These are phyloP conservation scores for Pisolithus orientalis DNA, from an alignment of 768 basidiomycete genomes.

Conservation along the genomic window DNA sequence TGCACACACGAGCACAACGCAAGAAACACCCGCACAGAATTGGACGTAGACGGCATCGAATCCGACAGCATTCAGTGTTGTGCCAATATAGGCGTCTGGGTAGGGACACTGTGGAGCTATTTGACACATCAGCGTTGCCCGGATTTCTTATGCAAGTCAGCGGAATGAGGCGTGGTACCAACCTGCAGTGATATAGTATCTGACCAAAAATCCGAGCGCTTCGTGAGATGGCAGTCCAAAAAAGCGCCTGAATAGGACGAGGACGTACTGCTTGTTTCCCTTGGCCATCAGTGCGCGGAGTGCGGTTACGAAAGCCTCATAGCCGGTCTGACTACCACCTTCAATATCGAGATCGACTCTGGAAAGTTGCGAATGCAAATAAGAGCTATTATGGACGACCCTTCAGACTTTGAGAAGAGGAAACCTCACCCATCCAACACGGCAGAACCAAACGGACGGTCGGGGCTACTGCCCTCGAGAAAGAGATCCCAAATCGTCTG, in stretches of 20 bases:
- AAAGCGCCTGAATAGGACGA: background rate
- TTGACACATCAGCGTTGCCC: background rate
- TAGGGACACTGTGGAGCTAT: slow-evolving; percentile 40
- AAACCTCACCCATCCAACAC: slow-evolving; percentile 59
- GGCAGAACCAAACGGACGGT: slow-evolving; percentile 66
- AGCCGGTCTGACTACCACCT: slow-evolving; percentile 31
- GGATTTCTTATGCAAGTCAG: background rate
- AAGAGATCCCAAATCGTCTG: slow-evolving; percentile 65
- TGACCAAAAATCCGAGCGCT: slow-evolving; percentile 7
- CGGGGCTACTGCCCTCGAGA: slow-evolving; percentile 54
- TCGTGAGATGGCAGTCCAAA: background rate
- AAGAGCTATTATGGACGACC: no score
- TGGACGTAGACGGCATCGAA: slow-evolving; percentile 50
- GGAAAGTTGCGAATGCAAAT: background rate
- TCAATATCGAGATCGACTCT: slow-evolving; percentile 45
- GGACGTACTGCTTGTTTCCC: slow-evolving; percentile 22
- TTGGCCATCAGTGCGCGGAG: slow-evolving; percentile 23
- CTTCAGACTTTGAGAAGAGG: background rate
- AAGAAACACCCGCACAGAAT: slow-evolving; percentile 29
- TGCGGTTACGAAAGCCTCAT: slow-evolving; percentile 24
- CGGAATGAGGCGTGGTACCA: background rate
- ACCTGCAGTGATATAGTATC: slow-evolving; percentile 41
- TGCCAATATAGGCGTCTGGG: slow-evolving; percentile 41
- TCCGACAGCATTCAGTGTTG: slow-evolving; percentile 34
- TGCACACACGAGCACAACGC: background rate